Conservation (phyloP, 2,329 filamentous ascomycete species). For the Nigrograna mackinnonii region DNA sequence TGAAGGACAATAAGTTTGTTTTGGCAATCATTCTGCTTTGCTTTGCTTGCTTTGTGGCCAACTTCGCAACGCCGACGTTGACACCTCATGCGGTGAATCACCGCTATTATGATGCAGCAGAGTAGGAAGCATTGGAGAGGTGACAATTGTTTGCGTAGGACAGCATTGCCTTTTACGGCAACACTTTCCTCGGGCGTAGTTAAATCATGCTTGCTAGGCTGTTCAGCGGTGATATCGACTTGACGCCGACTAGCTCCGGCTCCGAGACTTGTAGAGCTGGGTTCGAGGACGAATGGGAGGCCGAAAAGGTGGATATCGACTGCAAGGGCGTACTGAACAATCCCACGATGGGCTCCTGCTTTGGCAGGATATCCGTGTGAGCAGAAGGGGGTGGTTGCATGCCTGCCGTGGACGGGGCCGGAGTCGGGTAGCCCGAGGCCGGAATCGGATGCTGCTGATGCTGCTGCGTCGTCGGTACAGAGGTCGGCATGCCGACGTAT, state of each 20-base stretch:
- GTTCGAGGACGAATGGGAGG: conserved; percentile 12
- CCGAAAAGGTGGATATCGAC: conserved; percentile 23
- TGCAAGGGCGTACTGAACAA: conserved; percentile 37
- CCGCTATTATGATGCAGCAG: background rate
- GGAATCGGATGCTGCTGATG: conserved; percentile 11
- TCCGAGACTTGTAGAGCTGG: conserved; percentile 34
- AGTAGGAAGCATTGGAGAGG: background rate
- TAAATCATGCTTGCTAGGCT: conserved; percentile 42
- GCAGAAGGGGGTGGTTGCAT: conserved; percentile 16
- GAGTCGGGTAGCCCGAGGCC: conserved; percentile 14
- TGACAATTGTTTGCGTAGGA: conserved; percentile 1
- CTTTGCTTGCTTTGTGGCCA: too few relatives aligned
- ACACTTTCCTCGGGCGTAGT: background rate
- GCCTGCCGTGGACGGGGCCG: conserved; percentile 18
- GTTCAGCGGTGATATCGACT: conserved; percentile 31
- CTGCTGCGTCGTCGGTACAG: conserved; percentile 22
- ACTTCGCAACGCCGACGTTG: too few relatives aligned
- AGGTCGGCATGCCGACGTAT: conserved; percentile 23
- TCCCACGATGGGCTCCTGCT: conserved; percentile 29
- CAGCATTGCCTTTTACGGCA: conserved; percentile 10
- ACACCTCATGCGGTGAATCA: too few relatives aligned
- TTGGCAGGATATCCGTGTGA: conserved; percentile 16
- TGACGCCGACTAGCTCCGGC: conserved; percentile 39
- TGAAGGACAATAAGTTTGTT: conserved; percentile 2
- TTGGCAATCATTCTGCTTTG: too few relatives aligned